phyloP scores from a whole-genome alignment of 176 grass and related monocot species.

The Alopecurus myosuroides region DNA sequence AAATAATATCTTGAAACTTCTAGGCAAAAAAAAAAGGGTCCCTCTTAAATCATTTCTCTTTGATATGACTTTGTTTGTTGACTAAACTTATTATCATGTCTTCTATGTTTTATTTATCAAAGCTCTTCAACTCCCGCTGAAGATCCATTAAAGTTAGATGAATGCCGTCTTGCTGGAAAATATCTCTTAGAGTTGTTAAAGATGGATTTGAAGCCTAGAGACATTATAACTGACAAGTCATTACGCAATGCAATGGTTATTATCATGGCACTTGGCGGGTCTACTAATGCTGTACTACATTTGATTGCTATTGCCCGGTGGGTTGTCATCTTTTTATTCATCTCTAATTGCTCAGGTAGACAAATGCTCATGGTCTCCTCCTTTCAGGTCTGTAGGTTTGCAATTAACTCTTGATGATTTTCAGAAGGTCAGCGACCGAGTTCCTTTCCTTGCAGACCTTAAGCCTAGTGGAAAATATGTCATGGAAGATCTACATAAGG shows the following conservation, averaged over 20 bases:
- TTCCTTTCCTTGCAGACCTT: conserved; percentile 96
- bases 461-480: conserved; percentile 99
- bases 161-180: conserved; percentile 78
- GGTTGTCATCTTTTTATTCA: conserved; percentile 10
- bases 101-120: conserved; percentile 24
- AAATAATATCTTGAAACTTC: conserved; percentile 1
- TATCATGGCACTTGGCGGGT: conserved; percentile 94
- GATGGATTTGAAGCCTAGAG: conserved; percentile 92
- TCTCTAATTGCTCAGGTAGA: conserved; percentile 1
- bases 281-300: conserved; percentile 97
- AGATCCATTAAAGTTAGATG: conserved; percentile 81
- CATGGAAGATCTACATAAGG: conserved; percentile 98
- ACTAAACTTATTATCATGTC: background rate
- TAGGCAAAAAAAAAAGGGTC: background rate
- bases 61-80: background rate
- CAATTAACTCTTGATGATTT: conserved; percentile 94
- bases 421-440: conserved; percentile 94
- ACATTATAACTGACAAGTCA: conserved; percentile 95
- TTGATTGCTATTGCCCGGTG: conserved; percentile 97
- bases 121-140: conserved; percentile 96
- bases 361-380: conserved; percentile 31
- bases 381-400: conserved; percentile 87
- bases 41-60: background rate
- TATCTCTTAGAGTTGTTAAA: conserved; percentile 89
- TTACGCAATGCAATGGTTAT: conserved; percentile 92